Percentiles rank a stretch among this genome's conserved stretches.
phyloP scores from a whole-genome alignment of 371 early-diverging fungal species.

The Mucor lusitanicus region DNA sequence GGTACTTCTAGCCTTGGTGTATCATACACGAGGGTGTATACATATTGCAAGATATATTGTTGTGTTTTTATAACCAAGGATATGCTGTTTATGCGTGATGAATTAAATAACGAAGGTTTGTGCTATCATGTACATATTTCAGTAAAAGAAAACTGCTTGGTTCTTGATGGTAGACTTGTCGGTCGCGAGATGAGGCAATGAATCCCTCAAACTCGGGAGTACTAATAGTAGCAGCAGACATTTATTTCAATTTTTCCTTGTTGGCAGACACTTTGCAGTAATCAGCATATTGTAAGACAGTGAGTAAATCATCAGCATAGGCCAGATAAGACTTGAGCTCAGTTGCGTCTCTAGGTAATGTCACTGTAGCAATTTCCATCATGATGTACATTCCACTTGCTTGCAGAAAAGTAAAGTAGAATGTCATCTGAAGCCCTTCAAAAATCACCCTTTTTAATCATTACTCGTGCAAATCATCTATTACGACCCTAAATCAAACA shows the following conservation, averaged over 20 bases:
- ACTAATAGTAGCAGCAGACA: background rate
- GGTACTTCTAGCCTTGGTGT: too few species aligned
- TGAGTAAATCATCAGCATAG: background rate
- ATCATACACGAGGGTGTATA: too few species aligned
- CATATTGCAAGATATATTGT: too few species aligned
- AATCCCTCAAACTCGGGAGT: background rate
- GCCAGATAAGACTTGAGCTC: background rate
- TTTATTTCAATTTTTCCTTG: background rate
- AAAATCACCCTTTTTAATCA: too few species aligned
- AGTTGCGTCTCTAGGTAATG: constrained; percentile 4
- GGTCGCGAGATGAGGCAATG: background rate
- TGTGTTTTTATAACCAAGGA: too few species aligned
- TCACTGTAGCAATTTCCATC: constrained; percentile 5
- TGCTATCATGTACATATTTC: too few species aligned
- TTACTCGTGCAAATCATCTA: too few species aligned
- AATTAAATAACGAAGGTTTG: too few species aligned
- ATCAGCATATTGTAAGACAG: background rate
- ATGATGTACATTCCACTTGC: constrained; percentile 3
- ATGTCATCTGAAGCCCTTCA: constrained; percentile 7
- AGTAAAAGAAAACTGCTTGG: too few species aligned
- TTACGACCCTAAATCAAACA: too few species aligned
- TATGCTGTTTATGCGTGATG: too few species aligned
- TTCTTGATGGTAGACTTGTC: too few species aligned
- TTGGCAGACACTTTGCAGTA: background rate
- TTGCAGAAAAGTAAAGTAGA: background rate